phyloP scores from a whole-genome alignment of 139 green algal species.

The Coelastrella sp. region DNA sequence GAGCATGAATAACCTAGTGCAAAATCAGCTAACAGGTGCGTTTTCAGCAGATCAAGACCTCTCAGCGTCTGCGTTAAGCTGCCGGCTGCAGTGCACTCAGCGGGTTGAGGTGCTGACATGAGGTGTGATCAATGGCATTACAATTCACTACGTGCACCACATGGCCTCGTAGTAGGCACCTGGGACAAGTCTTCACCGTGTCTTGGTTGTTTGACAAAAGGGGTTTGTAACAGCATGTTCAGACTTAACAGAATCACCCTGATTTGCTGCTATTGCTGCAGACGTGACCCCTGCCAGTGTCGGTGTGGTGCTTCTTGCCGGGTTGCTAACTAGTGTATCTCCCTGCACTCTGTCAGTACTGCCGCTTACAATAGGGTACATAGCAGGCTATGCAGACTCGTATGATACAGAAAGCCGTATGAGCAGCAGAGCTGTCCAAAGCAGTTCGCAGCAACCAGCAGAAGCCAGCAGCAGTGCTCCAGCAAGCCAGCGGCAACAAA shows the following conservation, averaged over 20 bases:
- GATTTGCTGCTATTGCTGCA: slow-evolving; percentile 10
- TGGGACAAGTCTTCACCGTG: too few relatives aligned
- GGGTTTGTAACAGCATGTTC: too few relatives aligned
- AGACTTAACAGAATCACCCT: too few relatives aligned
- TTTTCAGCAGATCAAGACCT: background rate
- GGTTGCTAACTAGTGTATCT: slow-evolving; percentile 93
- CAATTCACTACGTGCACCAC: too few relatives aligned
- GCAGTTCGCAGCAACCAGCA: background rate
- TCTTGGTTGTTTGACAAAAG: too few relatives aligned
- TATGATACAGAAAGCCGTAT: background rate
- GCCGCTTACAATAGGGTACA: slow-evolving; percentile 93
- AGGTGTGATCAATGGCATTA: too few relatives aligned
- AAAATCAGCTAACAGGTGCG: slow-evolving; percentile 57
- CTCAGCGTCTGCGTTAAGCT: too few relatives aligned
- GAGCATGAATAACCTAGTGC: slow-evolving; percentile 59
- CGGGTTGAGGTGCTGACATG: too few relatives aligned
- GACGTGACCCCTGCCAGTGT: slow-evolving; percentile 77
- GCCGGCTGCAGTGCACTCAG: too few relatives aligned
- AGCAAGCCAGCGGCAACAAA: background rate
- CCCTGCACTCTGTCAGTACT: slow-evolving; percentile 92
- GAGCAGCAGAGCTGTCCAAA: background rate
- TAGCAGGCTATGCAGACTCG: slow-evolving; percentile 78
- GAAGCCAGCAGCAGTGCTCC: background rate
- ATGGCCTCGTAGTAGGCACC: background rate
- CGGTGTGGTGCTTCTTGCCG: slow-evolving; percentile 80